Base-by-base conservation (phyloP, 805 yeast genomes). In the Lipomyces japonicus region DNA sequence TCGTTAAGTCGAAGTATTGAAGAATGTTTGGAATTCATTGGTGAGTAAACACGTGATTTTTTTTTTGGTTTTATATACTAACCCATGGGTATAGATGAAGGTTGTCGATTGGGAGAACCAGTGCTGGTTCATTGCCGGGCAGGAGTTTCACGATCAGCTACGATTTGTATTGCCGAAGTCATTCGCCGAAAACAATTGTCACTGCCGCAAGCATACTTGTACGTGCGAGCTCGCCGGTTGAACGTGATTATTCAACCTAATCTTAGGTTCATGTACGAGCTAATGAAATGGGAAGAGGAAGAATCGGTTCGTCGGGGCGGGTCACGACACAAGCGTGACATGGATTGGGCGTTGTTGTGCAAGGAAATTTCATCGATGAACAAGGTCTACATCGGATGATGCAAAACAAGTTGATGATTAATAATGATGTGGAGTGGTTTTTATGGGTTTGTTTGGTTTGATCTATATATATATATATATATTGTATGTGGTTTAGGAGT, bases 171-270 rank as follows among this genome's bases (percentile, higher is more conserved):
- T 58, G 96, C 96, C 1, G 97, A 89, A 64, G 91, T 87, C 34
- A 90, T 91, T 96, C 78, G 79, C 58, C 69, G 95, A 36, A 68
- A 85, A 46, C 69, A 77, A 14, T 70, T 87, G 46, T 78, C 80
- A 38, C 69, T 91, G 25, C 81, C 93, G 1, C 72, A 82, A 28
- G 96, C 97, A 0, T 91, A 90, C 62, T 68, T 90, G 38, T 88
- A 75, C 68, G 96, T 89, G n/a, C 74, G 97, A 37, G 96, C 88
- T 2, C 73, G 96, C 44, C 73, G 97, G 46, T 75, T 91, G 62
- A 91, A 91, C 66, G 90, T 91, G 51, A 87, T 91, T 28, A 91
- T 91, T 56, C 97, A 91, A 67, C 97, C 97, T 12, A 91, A 89
- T 65, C 71, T 91, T 64, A 78, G 91, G 65, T 82, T 91, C 64